Evolutionary conservation across 306 rosid species (phyloP).

Genomic region (Gynostemma pentaphyllum): DNA sequence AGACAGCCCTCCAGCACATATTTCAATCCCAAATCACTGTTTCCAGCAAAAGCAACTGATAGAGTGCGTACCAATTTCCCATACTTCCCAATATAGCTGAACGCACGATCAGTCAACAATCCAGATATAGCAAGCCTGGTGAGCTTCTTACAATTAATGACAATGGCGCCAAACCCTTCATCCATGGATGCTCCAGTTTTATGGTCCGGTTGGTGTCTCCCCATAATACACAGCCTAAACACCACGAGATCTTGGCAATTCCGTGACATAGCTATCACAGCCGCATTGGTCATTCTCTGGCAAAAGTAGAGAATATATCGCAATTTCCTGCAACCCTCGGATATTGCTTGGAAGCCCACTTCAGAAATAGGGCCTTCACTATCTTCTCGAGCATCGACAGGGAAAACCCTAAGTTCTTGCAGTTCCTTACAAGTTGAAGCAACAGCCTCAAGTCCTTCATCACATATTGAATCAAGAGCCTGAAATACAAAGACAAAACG

Average conservation of each 20-base stretch:
- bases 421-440: conserved; percentile 71
- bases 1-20: conserved; percentile 65
- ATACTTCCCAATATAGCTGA: conserved; percentile 49
- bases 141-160: conserved; percentile 81
- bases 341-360: conserved; percentile 67
- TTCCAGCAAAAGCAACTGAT: conserved; percentile 78
- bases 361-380: conserved; percentile 72
- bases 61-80: conserved; percentile 76
- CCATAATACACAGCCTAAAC: conserved; percentile 80
- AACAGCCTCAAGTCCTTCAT: conserved; percentile 81
- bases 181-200: conserved; percentile 67
- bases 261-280: conserved; percentile 76
- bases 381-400: conserved; percentile 39
- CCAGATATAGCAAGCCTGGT: conserved; percentile 85
- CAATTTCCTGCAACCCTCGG: conserved; percentile 74
- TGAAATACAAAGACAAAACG: conserved; percentile 15
- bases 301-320: conserved; percentile 66
- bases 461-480: conserved; percentile 72
- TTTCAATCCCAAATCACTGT: conserved; percentile 50
- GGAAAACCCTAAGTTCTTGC: conserved; percentile 76
- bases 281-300: conserved; percentile 79
- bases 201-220: conserved; percentile 48
- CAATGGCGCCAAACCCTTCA: conserved; percentile 87
- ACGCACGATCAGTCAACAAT: conserved; percentile 64
- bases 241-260: conserved; percentile 77